Evolutionary conservation across 2,329 filamentous ascomycete species (phyloP), one percentile per base, ranked within the genome.

Genomic region (Epicoccum nigrum): DNA sequence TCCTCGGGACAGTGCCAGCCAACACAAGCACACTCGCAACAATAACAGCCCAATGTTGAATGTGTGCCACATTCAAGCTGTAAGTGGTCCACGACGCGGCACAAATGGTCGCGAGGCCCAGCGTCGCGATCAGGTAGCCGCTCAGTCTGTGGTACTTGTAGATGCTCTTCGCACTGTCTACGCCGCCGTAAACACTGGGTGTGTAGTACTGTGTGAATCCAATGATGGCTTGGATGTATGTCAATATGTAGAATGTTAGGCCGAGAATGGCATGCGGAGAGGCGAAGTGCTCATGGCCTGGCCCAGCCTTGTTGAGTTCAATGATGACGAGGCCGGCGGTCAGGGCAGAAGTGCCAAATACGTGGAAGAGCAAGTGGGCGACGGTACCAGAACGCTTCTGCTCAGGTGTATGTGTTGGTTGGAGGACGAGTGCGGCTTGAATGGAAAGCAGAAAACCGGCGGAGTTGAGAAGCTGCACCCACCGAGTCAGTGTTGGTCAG

Each of bases 91-190:
- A 81, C 3, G 86, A 90, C 1, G 92, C 90, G 19, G 87, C 86
- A 40, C 82, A 77, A 31, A 96, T 82, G 0, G 92, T 94, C 8
- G 83, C 85, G 55, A 96, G 75, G 55, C 93, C 80, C 63, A 95
- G 65, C 42, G 87, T 67, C 45, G 93, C 75, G 51, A 92, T 77
- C 7, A 85, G 59, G 69, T 99, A 97, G 2, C 93, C 94, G 17
- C 80, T 82, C 45, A 83, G 76, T 23, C 93, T 85, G 72, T 97
- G 94, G 65, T 92, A 96, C 75, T 96, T 97, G 81, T 93, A 97
- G 33, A 96, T 72, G 19, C 80, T 80, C 81, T 92, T 95, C 16
- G 92, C 93, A 3, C 85, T 86, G 20, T 90, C 86, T 56, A 87
- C 85, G 48, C 90, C 86, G 4, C 92, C 92, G 64, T 93, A 95